These are phyloP conservation scores for Cardamine occulta DNA, from an alignment of 345 rosid species.

Conservation along the genomic window DNA sequence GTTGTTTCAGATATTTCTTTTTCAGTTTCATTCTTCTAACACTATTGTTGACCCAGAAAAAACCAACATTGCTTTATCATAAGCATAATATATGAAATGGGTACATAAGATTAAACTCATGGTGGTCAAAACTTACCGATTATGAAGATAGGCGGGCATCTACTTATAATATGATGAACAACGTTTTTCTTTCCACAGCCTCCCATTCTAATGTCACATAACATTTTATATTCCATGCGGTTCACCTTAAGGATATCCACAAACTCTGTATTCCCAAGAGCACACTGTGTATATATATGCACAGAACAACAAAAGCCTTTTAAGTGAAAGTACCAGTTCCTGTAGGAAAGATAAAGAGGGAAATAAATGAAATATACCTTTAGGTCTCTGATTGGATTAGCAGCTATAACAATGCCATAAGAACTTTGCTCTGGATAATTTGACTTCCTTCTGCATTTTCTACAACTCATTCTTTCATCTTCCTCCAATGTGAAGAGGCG, in stretches of 20 bases:
- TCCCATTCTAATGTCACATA: constrained; percentile 27
- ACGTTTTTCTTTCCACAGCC: constrained; percentile 26
- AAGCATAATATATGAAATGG: not conserved
- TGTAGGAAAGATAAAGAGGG: not conserved
- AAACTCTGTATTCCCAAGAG: constrained; percentile 14
- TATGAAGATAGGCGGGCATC: constrained; percentile 20
- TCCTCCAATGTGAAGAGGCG: constrained; percentile 9
- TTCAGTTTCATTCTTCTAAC: constrained; percentile 9
- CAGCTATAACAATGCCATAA: constrained; percentile 23
- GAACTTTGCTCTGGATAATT: constrained; percentile 15
- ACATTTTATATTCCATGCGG: constrained; percentile 1
- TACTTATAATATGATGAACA: constrained; percentile 13
- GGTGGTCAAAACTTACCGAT: constrained; percentile 25
- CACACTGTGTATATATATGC: constrained; percentile 30
- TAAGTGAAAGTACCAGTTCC: not conserved
- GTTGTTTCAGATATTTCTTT: constrained; percentile 26
- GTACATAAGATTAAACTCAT: not conserved
- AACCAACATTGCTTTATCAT: not conserved
- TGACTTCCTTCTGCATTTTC: constrained; percentile 6
- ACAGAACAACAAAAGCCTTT: not conserved
- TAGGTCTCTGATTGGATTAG: constrained; percentile 16
- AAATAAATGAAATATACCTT: constrained; percentile 25
- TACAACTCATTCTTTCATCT: constrained; percentile 13
- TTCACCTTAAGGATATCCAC: constrained; percentile 26
- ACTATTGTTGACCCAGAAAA: constrained; percentile 9